Evolutionary conservation across 345 rosid species (phyloP).

Genomic region (Bretschneidera sinensis): DNA sequence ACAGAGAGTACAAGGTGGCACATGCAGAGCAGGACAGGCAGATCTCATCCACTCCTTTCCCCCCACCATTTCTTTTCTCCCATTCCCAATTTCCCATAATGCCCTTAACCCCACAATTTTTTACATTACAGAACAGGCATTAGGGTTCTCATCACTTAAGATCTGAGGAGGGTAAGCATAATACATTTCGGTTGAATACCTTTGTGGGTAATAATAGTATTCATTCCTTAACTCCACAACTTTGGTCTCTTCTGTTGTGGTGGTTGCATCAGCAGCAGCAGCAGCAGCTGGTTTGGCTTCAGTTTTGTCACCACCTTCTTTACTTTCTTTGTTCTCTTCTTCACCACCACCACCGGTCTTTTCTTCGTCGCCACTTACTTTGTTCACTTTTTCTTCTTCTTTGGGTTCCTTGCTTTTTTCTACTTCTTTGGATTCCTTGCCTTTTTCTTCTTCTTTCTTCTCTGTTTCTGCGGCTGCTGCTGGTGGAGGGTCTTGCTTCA

Average conservation of each 20-base stretch:
- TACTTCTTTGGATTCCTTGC: too few relatives aligned
- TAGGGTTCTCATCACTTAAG: slow-evolving; percentile 87
- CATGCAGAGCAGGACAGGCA: slow-evolving; percentile 17
- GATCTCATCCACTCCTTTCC: too few relatives aligned
- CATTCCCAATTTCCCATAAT: background rate
- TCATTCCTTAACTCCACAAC: slow-evolving; percentile 61
- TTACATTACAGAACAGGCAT: slow-evolving; percentile 79
- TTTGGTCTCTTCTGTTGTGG: slow-evolving; percentile 36
- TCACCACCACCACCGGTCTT: too few relatives aligned
- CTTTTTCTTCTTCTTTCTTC: slow-evolving; percentile 35
- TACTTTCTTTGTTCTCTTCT: slow-evolving; percentile 19
- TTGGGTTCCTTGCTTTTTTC: too few relatives aligned
- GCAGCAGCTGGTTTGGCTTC: slow-evolving; percentile 10
- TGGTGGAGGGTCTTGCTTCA: slow-evolving; percentile 43
- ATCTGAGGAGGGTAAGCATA: slow-evolving; percentile 71
- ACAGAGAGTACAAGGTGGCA: slow-evolving; percentile 15
- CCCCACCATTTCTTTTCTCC: background rate
- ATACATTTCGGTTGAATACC: slow-evolving; percentile 45
- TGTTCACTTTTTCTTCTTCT: slow-evolving; percentile 27
- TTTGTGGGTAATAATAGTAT: slow-evolving; percentile 43
- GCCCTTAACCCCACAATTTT: background rate
- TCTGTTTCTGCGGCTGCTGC: too few relatives aligned
- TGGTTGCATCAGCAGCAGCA: too few relatives aligned
- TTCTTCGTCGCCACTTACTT: too few relatives aligned
- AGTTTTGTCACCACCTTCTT: slow-evolving; percentile 18